phyloP scores from a whole-genome alignment of 495 filamentous ascomycete species.

The Evansstolkia leycettana region DNA sequence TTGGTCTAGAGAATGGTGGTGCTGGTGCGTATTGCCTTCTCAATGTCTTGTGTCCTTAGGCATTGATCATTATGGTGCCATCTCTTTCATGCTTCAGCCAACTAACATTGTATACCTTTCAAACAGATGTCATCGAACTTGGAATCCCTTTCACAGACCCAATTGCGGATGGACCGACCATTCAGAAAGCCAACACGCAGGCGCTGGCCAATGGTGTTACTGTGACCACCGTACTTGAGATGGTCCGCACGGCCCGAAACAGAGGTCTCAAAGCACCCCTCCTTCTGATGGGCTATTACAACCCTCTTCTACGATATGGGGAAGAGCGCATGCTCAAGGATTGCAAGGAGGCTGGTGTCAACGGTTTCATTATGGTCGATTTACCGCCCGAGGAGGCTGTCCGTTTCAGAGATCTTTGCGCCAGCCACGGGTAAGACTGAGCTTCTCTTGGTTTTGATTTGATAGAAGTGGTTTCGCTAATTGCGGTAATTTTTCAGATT shows the following conservation, averaged over 20 bases:
- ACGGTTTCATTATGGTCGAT: slow-evolving; percentile 97
- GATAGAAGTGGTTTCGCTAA: slow-evolving; percentile 1
- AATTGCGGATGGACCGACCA: slow-evolving; percentile 89
- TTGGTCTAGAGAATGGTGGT: slow-evolving; percentile 87
- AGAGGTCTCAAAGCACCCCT: slow-evolving; percentile 70
- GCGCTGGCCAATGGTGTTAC: slow-evolving; percentile 84
- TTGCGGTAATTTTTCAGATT: slow-evolving; percentile 38
- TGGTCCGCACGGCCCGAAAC: slow-evolving; percentile 63
- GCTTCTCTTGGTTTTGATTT: background rate
- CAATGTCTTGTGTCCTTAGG: background rate
- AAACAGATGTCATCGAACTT: slow-evolving; percentile 31
- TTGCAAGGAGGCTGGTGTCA: slow-evolving; percentile 75
- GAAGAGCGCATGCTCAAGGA: slow-evolving; percentile 81
- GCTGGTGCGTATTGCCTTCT: slow-evolving; percentile 47
- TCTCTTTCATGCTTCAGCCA: no score
- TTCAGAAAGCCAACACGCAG: slow-evolving; percentile 81
- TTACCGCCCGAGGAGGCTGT: slow-evolving; percentile 94
- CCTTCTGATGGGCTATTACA: slow-evolving; percentile 98
- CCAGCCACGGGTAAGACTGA: slow-evolving; percentile 48
- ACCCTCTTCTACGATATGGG: slow-evolving; percentile 84
- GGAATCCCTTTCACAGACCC: slow-evolving; percentile 96
- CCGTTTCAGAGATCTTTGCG: slow-evolving; percentile 77
- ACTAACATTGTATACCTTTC: background rate
- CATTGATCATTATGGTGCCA: no score
- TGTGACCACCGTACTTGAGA: slow-evolving; percentile 60